Evolutionary conservation across 1,139 yeast genomes (phyloP).

Genomic region (Taphrina sp.): DNA sequence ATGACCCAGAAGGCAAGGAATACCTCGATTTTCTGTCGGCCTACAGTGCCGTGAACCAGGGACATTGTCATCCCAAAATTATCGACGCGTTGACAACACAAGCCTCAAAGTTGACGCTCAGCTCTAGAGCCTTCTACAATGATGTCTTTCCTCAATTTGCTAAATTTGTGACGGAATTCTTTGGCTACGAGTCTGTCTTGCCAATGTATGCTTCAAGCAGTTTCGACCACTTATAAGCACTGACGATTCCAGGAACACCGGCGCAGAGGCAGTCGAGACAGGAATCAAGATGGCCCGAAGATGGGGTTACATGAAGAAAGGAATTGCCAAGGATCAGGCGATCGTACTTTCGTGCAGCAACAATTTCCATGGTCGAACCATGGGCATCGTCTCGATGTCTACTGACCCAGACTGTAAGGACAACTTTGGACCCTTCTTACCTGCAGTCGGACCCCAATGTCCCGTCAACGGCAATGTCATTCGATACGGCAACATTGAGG

Average conservation of each 20-base stretch:
- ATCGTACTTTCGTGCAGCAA: conserved; percentile 80
- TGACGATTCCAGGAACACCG: conserved; percentile 62
- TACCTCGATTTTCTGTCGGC: conserved; percentile 46
- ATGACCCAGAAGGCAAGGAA: conserved; percentile 93
- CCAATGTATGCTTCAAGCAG: conserved; percentile 54
- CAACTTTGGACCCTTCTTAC: conserved; percentile 85
- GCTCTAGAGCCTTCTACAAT: conserved; percentile 89
- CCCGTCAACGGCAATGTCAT: conserved; percentile 55
- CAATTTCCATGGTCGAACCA: conserved; percentile 94
- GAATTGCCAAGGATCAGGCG: conserved; percentile 78
- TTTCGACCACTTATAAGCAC: not conserved
- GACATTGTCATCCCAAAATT: conserved; percentile 96
- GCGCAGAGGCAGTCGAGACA: conserved; percentile 93
- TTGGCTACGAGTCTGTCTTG: conserved; percentile 85
- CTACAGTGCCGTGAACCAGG: conserved; percentile 96
- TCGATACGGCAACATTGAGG: conserved; percentile 81
- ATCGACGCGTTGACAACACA: conserved; percentile 81
- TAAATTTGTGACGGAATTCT: conserved; percentile 81
- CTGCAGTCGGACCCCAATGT: conserved; percentile 76
- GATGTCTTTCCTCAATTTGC: conserved; percentile 87
- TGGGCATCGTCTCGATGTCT: conserved; percentile 93
- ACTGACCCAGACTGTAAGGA: conserved; percentile 92
- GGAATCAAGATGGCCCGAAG: conserved; percentile 91
- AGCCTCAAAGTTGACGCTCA: conserved; percentile 76
- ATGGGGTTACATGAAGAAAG: conserved; percentile 92